Conservation (phyloP, 148 eudicot species). For the Rhododendron vialii region DNA sequence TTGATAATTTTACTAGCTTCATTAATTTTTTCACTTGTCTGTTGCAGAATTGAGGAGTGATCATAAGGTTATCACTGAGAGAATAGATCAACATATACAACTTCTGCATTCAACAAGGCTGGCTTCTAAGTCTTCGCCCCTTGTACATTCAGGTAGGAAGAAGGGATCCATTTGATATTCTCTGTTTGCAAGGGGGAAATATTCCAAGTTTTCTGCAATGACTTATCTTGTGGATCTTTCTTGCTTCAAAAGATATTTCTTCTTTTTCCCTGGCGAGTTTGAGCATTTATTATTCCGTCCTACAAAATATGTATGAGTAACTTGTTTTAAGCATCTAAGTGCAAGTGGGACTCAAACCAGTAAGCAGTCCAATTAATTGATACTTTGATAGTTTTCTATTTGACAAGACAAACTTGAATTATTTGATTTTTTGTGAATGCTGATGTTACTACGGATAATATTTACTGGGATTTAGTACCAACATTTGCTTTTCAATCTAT, state of each 20-base stretch:
- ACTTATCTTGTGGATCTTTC: neutral
- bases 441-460: neutral
- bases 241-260: neutral
- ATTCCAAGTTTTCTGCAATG: neutral
- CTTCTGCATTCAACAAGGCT: constrained; percentile 58
- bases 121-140: constrained; percentile 26
- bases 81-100: constrained; percentile 58
- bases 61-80: constrained; percentile 57
- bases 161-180: neutral
- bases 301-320: no score
- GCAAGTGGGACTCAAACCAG: neutral
- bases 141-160: constrained; percentile 40
- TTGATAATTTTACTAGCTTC: neutral
- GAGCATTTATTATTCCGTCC: neutral
- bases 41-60: constrained; percentile 59
- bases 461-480: neutral
- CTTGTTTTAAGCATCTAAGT: no score
- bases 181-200: neutral
- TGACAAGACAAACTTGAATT: neutral
- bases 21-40: neutral
- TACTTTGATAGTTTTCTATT: neutral
- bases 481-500: neutral
- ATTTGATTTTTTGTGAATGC: neutral
- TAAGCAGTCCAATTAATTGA: neutral
- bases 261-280: neutral